Evolutionary conservation across 2,329 filamentous ascomycete genomes (phyloP), one percentile per base, ranked within the genome.

Genomic region (Dichotomopilus funicola): DNA sequence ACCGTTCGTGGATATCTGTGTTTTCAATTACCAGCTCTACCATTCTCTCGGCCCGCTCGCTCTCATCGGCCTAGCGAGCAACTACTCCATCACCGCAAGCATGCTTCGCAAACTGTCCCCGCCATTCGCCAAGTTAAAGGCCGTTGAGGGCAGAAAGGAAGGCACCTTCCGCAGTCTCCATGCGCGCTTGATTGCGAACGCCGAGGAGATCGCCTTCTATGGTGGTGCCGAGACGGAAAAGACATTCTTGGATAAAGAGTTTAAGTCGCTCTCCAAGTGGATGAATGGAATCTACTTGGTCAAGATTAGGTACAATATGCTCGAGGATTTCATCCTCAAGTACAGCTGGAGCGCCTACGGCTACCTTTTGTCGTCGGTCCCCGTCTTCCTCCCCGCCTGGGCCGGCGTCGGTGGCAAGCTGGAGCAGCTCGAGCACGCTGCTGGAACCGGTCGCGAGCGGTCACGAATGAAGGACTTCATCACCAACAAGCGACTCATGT

Each of bases 281-380:
- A 97, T 99, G 92, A 94, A 99, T 70, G 87, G 89, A 45, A 96
- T 99, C 61, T 99, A 99, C 73, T 91, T 91, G 71, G 84, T 97
- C 62, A 96, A 96, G 72, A 96, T 99, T 62, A 86, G 91, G 12
- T 99, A 99, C 75, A 99, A 97, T 69, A 99, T 99, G 76, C 83
- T 99, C 0, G 94, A 99, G 69, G 94, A 99, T 69, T 96, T 99
- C 66, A 90, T 99, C 49, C 76, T 99, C 57, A 99, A 99, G 70
- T 99, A 99, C 69, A 94, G 90, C 62, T 99, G 94, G 94, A 97
- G 91, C 61, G 94, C 94, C 0, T 96, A 96, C 67, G 94, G 94
- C 38, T 99, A 99, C 66, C 80, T 97, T 38, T 79, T 99, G 55
- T 94, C 92, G 1, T 95, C 92, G 3, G 77, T 99, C 9, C 94